A percentile compares a stretch with the other conserved stretches of the same genome.
phyloP scores from a whole-genome alignment of 352 stramenopile genomes.

The Elongisporangium anandrum region DNA sequence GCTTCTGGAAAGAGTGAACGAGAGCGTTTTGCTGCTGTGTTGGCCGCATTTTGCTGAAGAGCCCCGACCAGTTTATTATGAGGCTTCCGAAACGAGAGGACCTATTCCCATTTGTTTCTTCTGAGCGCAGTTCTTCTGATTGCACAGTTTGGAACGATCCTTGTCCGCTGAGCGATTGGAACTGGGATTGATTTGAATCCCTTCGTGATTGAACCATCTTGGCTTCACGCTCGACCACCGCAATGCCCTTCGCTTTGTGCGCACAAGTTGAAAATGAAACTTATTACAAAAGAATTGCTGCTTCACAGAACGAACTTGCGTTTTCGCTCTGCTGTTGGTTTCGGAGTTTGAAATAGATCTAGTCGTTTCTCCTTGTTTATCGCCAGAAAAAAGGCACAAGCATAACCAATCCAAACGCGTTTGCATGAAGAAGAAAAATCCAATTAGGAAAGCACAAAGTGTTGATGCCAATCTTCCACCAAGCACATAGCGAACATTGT shows the following conservation, averaged over 20 bases:
- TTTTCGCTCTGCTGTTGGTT: too few species aligned
- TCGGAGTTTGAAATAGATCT: too few species aligned
- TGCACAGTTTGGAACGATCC: background rate
- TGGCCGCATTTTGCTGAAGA: slow-evolving; percentile 5
- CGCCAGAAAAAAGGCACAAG: too few species aligned
- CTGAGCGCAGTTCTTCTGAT: background rate
- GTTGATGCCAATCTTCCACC: too few species aligned
- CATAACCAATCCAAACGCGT: too few species aligned
- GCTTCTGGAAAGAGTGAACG: slow-evolving; percentile 35
- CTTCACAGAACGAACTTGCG: background rate
- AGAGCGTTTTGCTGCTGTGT: slow-evolving; percentile 16
- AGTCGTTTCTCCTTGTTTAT: too few species aligned
- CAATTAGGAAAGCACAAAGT: too few species aligned
- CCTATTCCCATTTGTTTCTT: background rate
- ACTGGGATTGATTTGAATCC: background rate
- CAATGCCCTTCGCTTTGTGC: background rate
- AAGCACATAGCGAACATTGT: too few species aligned
- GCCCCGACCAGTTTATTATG: slow-evolving; percentile 9
- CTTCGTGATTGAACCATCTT: background rate
- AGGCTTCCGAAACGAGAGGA: background rate
- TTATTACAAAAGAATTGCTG: background rate
- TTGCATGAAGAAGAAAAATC: too few species aligned
- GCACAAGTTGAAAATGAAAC: background rate
- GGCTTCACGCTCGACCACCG: background rate
- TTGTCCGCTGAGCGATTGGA: background rate